A percentile compares a stretch with the other conserved stretches of the same genome.
These are phyloP conservation scores for Bauhinia variegata DNA, from an alignment of 306 rosid genomes.

Conservation along the genomic window DNA sequence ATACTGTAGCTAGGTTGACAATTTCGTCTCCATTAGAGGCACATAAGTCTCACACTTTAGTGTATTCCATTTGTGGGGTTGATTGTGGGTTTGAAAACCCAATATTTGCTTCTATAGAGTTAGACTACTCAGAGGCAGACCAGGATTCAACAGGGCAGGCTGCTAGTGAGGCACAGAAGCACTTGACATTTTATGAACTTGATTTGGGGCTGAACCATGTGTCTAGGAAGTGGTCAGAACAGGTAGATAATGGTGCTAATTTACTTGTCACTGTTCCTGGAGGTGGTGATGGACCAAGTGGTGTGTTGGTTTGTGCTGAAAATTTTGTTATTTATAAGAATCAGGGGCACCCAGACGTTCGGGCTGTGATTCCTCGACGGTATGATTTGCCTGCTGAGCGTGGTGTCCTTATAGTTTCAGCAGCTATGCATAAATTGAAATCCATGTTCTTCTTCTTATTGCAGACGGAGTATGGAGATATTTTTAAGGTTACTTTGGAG, in stretches of 20 bases:
- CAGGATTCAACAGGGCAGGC: conserved; percentile 84
- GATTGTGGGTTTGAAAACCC: conserved; percentile 99
- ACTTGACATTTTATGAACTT: conserved; percentile 85
- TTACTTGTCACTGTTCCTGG: conserved; percentile 96
- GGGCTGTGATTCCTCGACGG: conserved; percentile 95
- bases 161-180: conserved; percentile 82
- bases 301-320: conserved; percentile 94
- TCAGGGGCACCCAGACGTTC: conserved; percentile 81
- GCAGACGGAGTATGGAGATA: conserved; percentile 97
- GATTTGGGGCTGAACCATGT: conserved; percentile 95
- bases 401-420: conserved; percentile 91
- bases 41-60: conserved; percentile 83
- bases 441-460: conserved; percentile 83
- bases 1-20: conserved; percentile 88
- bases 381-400: conserved; percentile 84
- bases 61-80: conserved; percentile 87
- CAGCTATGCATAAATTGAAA: conserved; percentile 84
- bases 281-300: conserved; percentile 96
- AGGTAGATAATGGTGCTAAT: conserved; percentile 93
- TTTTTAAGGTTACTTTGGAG: conserved; percentile 85
- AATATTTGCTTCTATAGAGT: conserved; percentile 85
- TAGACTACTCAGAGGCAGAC: conserved; percentile 90
- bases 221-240: conserved; percentile 93
- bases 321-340: conserved; percentile 95
- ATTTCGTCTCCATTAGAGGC: conserved; percentile 95